Evolutionary conservation across 1,284 basidiomycete genomes (phyloP).

Genomic region (Phlebopus sp.): DNA sequence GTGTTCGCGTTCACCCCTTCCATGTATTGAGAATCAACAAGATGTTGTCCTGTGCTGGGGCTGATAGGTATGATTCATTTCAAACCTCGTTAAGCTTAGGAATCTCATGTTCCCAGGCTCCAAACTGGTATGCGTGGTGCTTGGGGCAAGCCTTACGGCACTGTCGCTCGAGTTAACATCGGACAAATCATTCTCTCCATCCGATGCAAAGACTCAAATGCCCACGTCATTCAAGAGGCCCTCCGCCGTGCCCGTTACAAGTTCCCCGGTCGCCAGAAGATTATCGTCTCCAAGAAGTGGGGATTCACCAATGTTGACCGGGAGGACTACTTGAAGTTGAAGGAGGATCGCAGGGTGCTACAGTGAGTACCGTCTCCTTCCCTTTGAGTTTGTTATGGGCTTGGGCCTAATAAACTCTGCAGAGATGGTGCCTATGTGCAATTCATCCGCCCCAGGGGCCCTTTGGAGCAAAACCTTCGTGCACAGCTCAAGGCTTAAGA

Average conservation of each 20-base stretch:
- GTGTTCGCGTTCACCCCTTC: conserved; percentile 97
- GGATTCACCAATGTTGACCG: conserved; percentile 96
- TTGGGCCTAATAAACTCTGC: background rate
- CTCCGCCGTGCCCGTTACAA: conserved; percentile 98
- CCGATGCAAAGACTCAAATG: conserved; percentile 89
- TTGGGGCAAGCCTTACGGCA: conserved; percentile 99
- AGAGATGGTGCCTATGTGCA: conserved; percentile 86
- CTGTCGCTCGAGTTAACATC: conserved; percentile 93
- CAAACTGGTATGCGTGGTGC: conserved; percentile 99
- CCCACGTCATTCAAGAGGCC: conserved; percentile 91
- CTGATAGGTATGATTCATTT: conserved; percentile 70
- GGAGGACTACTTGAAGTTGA: conserved; percentile 86
- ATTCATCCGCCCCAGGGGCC: conserved; percentile 87
- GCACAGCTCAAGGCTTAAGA: conserved; percentile 72
- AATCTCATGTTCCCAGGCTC: conserved; percentile 49
- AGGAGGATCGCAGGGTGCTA: conserved; percentile 84
- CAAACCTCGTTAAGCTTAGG: accelerated
- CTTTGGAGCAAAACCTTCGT: conserved; percentile 81
- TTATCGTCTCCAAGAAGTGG: conserved; percentile 97
- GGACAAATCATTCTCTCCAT: conserved; percentile 97
- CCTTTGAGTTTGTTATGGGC: conserved; percentile 9
- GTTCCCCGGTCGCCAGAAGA: conserved; percentile 99
- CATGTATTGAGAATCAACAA: conserved; percentile 99
- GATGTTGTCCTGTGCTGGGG: conserved; percentile 99
- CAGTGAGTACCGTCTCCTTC: conserved; percentile 54